Base-by-base conservation (phyloP, 2,329 filamentous ascomycete genomes). In the Stagonosporopsis chrysanthemi region DNA sequence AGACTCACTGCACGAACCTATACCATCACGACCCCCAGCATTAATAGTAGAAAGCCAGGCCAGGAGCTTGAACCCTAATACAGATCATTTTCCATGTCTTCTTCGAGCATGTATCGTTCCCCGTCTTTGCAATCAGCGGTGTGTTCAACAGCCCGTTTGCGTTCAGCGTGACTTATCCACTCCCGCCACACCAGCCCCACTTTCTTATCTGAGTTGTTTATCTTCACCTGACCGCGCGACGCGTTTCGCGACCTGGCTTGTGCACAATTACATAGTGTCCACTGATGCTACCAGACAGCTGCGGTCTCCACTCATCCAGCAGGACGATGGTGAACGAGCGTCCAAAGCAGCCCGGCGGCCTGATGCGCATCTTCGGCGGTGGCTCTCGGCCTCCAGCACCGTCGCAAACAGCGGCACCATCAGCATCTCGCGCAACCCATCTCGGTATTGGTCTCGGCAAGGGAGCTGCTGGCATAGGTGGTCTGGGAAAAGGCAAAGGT, bases 41-140 rank as follows among this genome's bases (percentile, higher is more conserved):
- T 65, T 75, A 75, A 73, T 73, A 53, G 62, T 43, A 52, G 60
- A 60, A 45, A 57, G 54, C 65, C 71, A 69, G 63, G 72, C 66
- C 73, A 64, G 70, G 72, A 52, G 63, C 73, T 68, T 75, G 74
- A 68, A 55, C 57, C 53, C 54, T 75, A 75, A 74, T 73, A 62
- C 69, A 66, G 41, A 52, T 60, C 54, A 56, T 46, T 57, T 41
- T 55, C 46, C 12, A 9, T 43, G 11, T 38, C 42, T 24, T 33
- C 14, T 14, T 15, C 8, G 5, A 33, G 15, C 31, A 33, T n/a
- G 4, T 7, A 15, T n/a, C 15, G 8, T 33, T 33, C 6, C 2
- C 15, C 4, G 31, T n/a, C 15, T 15, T n/a, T 33, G 31, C 31
- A 15, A n/a, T 1, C 4, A 6, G 31, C 31, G 14, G 12, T 17